Percentiles rank a stretch among this genome's conserved stretches.
Conservation (phyloP, 768 basidiomycete genomes). For the Leccinum longicurvipes region DNA sequence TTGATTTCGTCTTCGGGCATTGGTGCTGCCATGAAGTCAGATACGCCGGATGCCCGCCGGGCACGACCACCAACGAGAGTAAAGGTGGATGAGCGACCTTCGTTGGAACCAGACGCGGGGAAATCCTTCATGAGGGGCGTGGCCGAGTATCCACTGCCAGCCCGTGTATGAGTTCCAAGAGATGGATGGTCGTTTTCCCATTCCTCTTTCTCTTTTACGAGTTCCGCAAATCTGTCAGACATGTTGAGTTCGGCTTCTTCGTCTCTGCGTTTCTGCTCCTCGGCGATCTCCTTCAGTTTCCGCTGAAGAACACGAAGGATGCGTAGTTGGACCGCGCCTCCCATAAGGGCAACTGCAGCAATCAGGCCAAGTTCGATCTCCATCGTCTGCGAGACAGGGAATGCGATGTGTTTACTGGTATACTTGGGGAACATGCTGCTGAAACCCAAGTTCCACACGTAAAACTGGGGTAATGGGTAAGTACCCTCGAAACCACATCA, state of each 20-base stretch:
- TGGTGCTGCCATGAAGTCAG: conserved; percentile 67
- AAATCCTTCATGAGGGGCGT: conserved; percentile 66
- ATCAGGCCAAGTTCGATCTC: conserved; percentile 90
- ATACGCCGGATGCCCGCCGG: conserved; percentile 64
- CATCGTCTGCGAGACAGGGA: conserved; percentile 88
- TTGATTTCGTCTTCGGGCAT: conserved; percentile 60
- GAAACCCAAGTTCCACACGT: conserved; percentile 94
- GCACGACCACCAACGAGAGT: conserved; percentile 52
- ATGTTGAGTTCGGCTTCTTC: conserved; percentile 74
- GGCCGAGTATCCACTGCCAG: conserved; percentile 61
- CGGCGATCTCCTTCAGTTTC: conserved; percentile 76
- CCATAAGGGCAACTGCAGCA: conserved; percentile 79
- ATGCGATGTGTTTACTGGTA: conserved; percentile 58
- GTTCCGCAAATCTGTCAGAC: conserved; percentile 59
- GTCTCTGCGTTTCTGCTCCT: conserved; percentile 69
- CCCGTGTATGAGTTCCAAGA: conserved; percentile 55
- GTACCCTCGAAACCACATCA: not conserved
- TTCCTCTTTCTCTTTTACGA: conserved; percentile 67
- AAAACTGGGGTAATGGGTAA: conserved; percentile 58
- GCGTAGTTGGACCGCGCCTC: conserved; percentile 85
- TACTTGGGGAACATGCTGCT: conserved; percentile 75
- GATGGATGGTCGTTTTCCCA: conserved; percentile 88
- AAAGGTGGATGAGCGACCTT: conserved; percentile 41
- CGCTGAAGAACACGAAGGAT: conserved; percentile 76
- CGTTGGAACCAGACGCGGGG: conserved; percentile 48